Evolutionary conservation across 1,139 yeast species (phyloP).

Genomic region (Scheffersomyces illinoinensis): DNA sequence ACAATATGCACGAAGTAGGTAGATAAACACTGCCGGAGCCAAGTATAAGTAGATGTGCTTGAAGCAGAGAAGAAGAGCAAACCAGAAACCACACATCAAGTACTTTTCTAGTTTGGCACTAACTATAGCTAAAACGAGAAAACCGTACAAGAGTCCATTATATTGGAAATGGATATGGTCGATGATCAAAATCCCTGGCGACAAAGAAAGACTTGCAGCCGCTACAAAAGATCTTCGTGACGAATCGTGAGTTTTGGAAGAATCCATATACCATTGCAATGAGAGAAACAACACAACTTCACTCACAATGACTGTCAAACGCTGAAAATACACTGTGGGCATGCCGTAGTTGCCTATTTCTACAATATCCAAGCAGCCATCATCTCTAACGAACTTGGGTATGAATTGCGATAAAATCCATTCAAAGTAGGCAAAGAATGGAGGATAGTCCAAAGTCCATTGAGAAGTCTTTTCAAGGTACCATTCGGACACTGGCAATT

Average conservation of each 20-base stretch:
- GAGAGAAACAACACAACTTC: slow-evolving; percentile 73
- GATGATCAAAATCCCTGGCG: slow-evolving; percentile 85
- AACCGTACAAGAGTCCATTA: slow-evolving; percentile 89
- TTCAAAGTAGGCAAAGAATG: slow-evolving; percentile 95
- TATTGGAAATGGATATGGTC: slow-evolving; percentile 96
- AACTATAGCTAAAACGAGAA: slow-evolving; percentile 71
- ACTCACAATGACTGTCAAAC: slow-evolving; percentile 74
- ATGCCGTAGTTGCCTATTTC: slow-evolving; percentile 67
- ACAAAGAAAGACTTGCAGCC: slow-evolving; percentile 78
- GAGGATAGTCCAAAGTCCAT: slow-evolving; percentile 98
- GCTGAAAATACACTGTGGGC: slow-evolving; percentile 80
- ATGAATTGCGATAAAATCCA: slow-evolving; percentile 73
- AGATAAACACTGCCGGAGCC: slow-evolving; percentile 92
- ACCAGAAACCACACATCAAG: slow-evolving; percentile 69
- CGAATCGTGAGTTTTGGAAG: slow-evolving; percentile 32
- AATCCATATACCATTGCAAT: slow-evolving; percentile 68
- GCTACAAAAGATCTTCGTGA: slow-evolving; percentile 64
- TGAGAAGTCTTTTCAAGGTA: slow-evolving; percentile 80
- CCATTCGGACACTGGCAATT: slow-evolving; percentile 80
- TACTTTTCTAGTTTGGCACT: slow-evolving; percentile 62
- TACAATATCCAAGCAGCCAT: slow-evolving; percentile 78
- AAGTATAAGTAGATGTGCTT: slow-evolving; percentile 90
- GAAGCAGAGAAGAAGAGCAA: slow-evolving; percentile 80
- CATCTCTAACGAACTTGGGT: slow-evolving; percentile 60
- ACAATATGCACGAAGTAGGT: slow-evolving; percentile 71